Evolutionary conservation across 2,329 filamentous ascomycete genomes (phyloP).

Genomic region (Diaporthe humulicola): DNA sequence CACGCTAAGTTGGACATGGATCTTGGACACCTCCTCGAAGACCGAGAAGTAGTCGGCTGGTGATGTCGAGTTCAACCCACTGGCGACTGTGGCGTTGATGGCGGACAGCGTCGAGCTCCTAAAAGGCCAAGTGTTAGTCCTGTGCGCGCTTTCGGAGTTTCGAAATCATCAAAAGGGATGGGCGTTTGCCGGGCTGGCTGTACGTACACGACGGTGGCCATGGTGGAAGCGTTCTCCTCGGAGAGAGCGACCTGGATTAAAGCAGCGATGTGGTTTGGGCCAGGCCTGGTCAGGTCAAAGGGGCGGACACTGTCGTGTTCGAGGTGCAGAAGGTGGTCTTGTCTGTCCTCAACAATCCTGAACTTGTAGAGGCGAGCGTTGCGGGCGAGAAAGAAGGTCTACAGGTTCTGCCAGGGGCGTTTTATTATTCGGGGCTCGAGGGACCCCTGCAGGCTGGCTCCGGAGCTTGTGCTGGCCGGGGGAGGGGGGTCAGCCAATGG

Average conservation of each 20-base stretch:
- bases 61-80: slow-evolving; percentile 59
- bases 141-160: not conserved
- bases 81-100: slow-evolving; percentile 65
- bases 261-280: not conserved
- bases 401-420: slow-evolving; percentile 30
- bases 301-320: not conserved
- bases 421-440: slow-evolving; percentile 32
- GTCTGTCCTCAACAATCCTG: slow-evolving; percentile 20
- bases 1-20: slow-evolving; percentile 89
- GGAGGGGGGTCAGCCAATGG: slow-evolving; percentile 33
- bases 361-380: not conserved
- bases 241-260: slow-evolving; percentile 19
- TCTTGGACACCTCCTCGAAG: slow-evolving; percentile 74
- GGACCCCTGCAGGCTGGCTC: slow-evolving; percentile 27
- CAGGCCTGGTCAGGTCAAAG: not conserved
- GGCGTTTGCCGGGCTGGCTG: not conserved
- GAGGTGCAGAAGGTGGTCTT: not conserved
- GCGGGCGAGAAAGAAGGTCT: not conserved
- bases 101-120: slow-evolving; percentile 42
- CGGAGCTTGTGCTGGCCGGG: slow-evolving; percentile 13
- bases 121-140: not conserved
- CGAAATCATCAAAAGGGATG: not conserved
- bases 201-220: slow-evolving; percentile 40
- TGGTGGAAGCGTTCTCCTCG: slow-evolving; percentile 28
- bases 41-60: slow-evolving; percentile 66